Base-by-base conservation (phyloP, 2,329 filamentous ascomycete genomes). In the Lachnellula hyalina region DNA sequence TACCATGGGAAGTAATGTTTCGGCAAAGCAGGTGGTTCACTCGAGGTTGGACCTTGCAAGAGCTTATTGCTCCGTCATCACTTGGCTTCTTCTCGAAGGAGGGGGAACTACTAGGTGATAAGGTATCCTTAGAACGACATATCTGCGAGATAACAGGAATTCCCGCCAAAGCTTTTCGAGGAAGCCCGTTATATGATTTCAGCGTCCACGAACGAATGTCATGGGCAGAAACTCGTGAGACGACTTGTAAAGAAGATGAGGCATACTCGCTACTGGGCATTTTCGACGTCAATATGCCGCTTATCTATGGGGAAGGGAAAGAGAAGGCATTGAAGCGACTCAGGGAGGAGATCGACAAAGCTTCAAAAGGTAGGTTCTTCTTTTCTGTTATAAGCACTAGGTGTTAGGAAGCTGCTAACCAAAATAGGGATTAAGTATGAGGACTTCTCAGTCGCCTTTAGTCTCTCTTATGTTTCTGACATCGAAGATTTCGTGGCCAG, bases 241-340 rank as follows among this genome's bases (percentile, higher is more conserved):
- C 74, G 0, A 67, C 63, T 0, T 54, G 69, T 3, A 4, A 52
- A 0, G 75, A 78, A 52, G 76, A 77, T 40, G 67, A 67, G n/a
- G 73, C 74, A 0, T 78, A 77, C 41, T 75, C 68, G 9, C 62
- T 78, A 0, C 56, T 78, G 3, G 75, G 75, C 0, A 66, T 77
- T 0, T 77, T 78, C 28, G 65, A 66, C 1, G 67, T 78, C 23
- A 70, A 73, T 38, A 75, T 78, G 70, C 69, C 74, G 0, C 59
- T 76, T 4, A 49, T 77, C 0, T 78, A 77, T 47, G 73, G 75
- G 1, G 70, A 74, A 46, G 69, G 71, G 19, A 53, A 17, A 0
- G 61, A 61, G 0, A 66, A 64, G 0, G 68, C 73, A 0, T 70
- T 74, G n/a, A 15, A 46, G 0, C 61, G 72, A 8, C 58, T 74